These are phyloP conservation scores for Canariomyces notabilis DNA, from an alignment of 2,329 filamentous ascomycete genomes.

Conservation along the genomic window DNA sequence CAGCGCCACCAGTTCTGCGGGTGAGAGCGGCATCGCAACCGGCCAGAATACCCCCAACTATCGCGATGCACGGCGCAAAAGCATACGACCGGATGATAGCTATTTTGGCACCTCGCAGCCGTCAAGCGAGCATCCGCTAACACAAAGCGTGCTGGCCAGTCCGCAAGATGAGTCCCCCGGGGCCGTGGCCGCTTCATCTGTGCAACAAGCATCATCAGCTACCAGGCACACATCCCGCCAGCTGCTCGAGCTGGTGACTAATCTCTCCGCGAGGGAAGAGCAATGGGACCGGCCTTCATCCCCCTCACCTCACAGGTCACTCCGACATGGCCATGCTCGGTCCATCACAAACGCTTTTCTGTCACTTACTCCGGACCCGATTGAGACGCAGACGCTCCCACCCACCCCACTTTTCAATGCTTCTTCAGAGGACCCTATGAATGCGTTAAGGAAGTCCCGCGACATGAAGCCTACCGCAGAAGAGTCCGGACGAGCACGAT, in stretches of 20 bases:
- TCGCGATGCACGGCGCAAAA: conserved; percentile 49
- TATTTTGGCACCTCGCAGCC: conserved; percentile 40
- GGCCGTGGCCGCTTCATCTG: conserved; percentile 23
- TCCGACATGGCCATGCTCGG: conserved; percentile 41
- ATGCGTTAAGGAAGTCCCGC: conserved; percentile 39
- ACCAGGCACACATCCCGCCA: conserved; percentile 22
- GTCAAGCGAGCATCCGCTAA: conserved; percentile 64
- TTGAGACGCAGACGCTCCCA: conserved; percentile 32
- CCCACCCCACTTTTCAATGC: conserved; percentile 36
- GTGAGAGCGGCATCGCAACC: conserved; percentile 46
- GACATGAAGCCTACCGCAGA: conserved; percentile 37
- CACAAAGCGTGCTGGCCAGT: conserved; percentile 68
- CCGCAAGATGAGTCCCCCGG: conserved; percentile 47
- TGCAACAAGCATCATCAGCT: conserved; percentile 5
- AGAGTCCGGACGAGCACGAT: conserved; percentile 51
- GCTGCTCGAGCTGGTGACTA: conserved; percentile 31
- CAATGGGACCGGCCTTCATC: conserved; percentile 29
- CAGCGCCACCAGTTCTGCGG: conserved; percentile 59
- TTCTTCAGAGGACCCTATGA: conserved; percentile 38
- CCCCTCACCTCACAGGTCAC: conserved; percentile 28
- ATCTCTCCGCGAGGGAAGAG: conserved; percentile 36
- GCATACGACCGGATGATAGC: conserved; percentile 51
- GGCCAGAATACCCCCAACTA: conserved; percentile 49
- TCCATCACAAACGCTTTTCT: conserved; percentile 43
- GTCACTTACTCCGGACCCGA: conserved; percentile 34